Conservation (phyloP, 106 monocot genomes). For the Iris macrosiphon region DNA sequence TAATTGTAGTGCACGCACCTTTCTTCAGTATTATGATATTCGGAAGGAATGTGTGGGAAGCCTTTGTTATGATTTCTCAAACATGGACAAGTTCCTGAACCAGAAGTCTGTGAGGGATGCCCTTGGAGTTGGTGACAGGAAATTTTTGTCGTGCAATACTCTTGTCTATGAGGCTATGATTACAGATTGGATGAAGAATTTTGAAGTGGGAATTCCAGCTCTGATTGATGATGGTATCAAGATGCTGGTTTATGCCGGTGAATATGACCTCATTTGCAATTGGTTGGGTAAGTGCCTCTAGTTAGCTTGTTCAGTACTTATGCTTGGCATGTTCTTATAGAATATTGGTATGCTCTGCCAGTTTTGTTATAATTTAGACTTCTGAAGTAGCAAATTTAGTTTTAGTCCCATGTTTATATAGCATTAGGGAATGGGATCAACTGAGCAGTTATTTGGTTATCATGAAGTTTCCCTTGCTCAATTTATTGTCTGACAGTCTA, state of each 20-base stretch:
- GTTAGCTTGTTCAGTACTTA: neutral
- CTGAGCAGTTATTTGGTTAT: no score
- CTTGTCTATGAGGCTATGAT: slow-evolving; percentile 42
- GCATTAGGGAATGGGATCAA: no score
- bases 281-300: slow-evolving; percentile 31
- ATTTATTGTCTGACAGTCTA: no score
- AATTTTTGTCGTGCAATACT: slow-evolving; percentile 37
- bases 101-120: slow-evolving; percentile 31
- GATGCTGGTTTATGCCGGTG: slow-evolving; percentile 36
- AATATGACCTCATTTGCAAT: slow-evolving; percentile 51
- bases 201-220: slow-evolving; percentile 42
- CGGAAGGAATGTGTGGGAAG: slow-evolving; percentile 40
- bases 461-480: no score
- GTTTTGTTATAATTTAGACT: no score
- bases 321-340: no score
- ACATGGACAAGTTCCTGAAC: slow-evolving; percentile 50
- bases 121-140: slow-evolving; percentile 41
- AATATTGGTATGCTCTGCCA: no score
- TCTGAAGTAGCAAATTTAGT: no score
- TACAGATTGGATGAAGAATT: slow-evolving; percentile 49
- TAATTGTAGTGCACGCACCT: neutral
- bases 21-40: slow-evolving; percentile 48
- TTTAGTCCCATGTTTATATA: no score
- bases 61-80: slow-evolving; percentile 51
- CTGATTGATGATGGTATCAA: slow-evolving; percentile 38